Percentiles rank a stretch among this genome's conserved stretches.
Conservation (phyloP, 352 stramenopile species). For the Phytophthora fragariaefolia region DNA sequence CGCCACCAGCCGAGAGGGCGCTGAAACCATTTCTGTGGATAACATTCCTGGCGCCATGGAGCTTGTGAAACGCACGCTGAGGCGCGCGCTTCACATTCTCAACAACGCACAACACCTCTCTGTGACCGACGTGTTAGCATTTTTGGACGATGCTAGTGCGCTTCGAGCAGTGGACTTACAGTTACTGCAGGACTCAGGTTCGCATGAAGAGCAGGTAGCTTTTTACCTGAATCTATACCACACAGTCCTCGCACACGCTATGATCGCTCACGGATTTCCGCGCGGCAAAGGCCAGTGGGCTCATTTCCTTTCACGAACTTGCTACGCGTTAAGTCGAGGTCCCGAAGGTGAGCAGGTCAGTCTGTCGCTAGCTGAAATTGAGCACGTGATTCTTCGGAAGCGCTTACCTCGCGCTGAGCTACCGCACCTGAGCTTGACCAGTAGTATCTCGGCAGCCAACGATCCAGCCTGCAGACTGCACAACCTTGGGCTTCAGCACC, state of each 20-base stretch:
- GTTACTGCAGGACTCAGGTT: slow-evolving; percentile 40
- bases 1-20: neutral
- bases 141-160: slow-evolving; percentile 71
- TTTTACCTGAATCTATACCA: slow-evolving; percentile 89
- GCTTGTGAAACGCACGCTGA: slow-evolving; percentile 39
- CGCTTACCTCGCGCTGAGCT: slow-evolving; percentile 58
- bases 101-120: slow-evolving; percentile 46
- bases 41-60: slow-evolving; percentile 24
- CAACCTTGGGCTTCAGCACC: slow-evolving; percentile 56
- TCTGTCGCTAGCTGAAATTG: slow-evolving; percentile 80
- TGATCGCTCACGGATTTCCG: slow-evolving; percentile 73
- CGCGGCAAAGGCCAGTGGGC: slow-evolving; percentile 64
- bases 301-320: slow-evolving; percentile 63
- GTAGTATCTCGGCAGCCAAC: slow-evolving; percentile 25
- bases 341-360: slow-evolving; percentile 40
- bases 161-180: slow-evolving; percentile 66
- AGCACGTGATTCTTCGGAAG: slow-evolving; percentile 72
- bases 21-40: slow-evolving; percentile 13
- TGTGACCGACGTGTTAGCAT: slow-evolving; percentile 61
- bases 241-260: slow-evolving; percentile 73
- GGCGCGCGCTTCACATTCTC: slow-evolving; percentile 46
- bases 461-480: slow-evolving; percentile 31
- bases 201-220: slow-evolving; percentile 69
- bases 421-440: slow-evolving; percentile 46
- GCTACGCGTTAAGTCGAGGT: slow-evolving; percentile 60